A percentile compares a stretch with the other conserved stretches of the same genome.
Evolutionary conservation across 495 filamentous ascomycete genomes (phyloP).

Genomic region (Hypoxylon lienhwacheense): DNA sequence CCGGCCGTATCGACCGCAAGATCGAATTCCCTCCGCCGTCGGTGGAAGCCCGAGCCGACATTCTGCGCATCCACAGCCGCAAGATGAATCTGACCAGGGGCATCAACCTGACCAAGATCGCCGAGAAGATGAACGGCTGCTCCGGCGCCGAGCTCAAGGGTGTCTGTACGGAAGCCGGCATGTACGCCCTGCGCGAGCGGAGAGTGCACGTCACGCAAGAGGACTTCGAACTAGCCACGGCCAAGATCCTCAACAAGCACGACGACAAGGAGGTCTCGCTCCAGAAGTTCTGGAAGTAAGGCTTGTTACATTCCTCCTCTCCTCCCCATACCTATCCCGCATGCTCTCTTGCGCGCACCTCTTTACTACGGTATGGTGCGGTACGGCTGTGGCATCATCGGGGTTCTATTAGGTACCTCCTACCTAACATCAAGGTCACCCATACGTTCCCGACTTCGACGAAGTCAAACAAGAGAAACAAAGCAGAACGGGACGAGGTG

Average conservation of each 20-base stretch:
- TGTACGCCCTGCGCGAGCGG: conserved; percentile 94
- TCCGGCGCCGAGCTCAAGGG: conserved; percentile 96
- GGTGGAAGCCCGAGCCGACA: conserved; percentile 95
- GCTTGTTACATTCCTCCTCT: no score
- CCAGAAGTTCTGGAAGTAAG: conserved; percentile 90
- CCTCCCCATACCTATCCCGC: no score
- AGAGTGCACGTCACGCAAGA: conserved; percentile 98
- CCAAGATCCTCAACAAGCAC: conserved; percentile 99
- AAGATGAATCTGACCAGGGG: conserved; percentile 98
- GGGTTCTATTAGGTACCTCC: no score
- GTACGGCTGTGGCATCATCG: no score
- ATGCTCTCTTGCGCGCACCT: no score
- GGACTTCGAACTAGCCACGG: conserved; percentile 97
- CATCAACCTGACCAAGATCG: conserved; percentile 97
- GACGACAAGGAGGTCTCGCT: conserved; percentile 92
- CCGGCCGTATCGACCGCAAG: conserved; percentile 96
- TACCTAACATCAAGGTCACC: no score
- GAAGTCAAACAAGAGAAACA: no score
- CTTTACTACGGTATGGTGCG: no score
- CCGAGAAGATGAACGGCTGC: conserved; percentile 99
- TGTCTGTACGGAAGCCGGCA: conserved; percentile 94
- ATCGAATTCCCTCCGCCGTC: conserved; percentile 99
- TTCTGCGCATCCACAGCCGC: conserved; percentile 92
- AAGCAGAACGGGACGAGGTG: no score
- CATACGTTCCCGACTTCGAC: no score